Evolutionary conservation across 352 stramenopile species (phyloP), one percentile per base, ranked within the genome.

Genomic region (Globisporangium rhizosaccharum): DNA sequence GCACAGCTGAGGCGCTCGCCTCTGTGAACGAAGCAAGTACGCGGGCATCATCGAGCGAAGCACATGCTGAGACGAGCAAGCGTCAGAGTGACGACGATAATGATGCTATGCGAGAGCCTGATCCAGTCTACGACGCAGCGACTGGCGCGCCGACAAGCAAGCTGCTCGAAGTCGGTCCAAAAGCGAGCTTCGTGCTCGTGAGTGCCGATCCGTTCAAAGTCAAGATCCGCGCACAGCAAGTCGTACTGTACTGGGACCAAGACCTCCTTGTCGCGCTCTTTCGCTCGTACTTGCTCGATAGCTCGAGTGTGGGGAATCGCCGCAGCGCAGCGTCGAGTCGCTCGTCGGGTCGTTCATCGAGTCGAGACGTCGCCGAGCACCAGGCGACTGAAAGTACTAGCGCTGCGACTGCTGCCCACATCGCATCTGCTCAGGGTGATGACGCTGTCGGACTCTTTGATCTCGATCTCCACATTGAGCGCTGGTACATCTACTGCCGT

Each of bases 211-310:
- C 82, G 48, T 76, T 88, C 26, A 75, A 82, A 28, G 71, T 58
- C 3, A 79, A 78, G 57, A 51, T 90, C 9, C 73, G 72, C 18
- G 54, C 74, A 3, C 65, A 87, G 37, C 79, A 82, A 62, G 67
- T 76, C 7, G 69, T 72, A 1, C 2, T 90, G 5, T 91, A 90
- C 51, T 91, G 82, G 82, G 79, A 91, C 50, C 78, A 90, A 37
- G 75, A 87, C 14, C 61, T 90, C 25, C 53, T 91, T 9, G 78
- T 81, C 46, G 71, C 73, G 3, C 57, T 91, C 18, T 76, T 88
- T 54, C 69, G 63, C 2, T 87, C 82, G 17, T 84, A 88, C 42
- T 59, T 85, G 0, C 68, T 75, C 20, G 70, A 65, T 0, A 76
- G 71, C 15, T 59, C 59, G 0, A 28, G 64, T 3, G 50, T 75